A percentile compares a stretch with the other conserved stretches of the same genome.
These are phyloP conservation scores for Phytophthora parvispora DNA, from an alignment of 352 stramenopile species.

Conservation along the genomic window DNA sequence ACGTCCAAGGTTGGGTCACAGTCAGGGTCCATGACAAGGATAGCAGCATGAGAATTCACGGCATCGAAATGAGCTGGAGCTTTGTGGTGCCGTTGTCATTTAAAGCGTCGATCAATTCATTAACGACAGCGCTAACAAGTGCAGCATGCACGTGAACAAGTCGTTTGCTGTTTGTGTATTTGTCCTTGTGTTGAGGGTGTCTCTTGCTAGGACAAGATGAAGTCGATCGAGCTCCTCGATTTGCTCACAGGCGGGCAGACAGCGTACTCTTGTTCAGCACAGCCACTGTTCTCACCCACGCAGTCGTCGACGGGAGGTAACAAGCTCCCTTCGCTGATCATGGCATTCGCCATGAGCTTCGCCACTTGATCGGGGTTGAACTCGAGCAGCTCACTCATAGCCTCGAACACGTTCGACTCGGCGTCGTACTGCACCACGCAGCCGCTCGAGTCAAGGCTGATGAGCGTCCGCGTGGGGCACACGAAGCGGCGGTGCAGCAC, in stretches of 20 bases:
- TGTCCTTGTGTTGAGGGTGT: neutral
- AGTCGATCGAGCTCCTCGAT: conserved; percentile 22
- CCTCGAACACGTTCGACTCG: conserved; percentile 47
- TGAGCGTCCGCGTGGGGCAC: conserved; percentile 41
- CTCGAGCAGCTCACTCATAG: conserved; percentile 31
- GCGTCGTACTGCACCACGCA: conserved; percentile 44
- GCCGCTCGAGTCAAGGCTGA: conserved; percentile 35
- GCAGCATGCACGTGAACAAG: no score
- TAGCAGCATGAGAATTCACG: no score
- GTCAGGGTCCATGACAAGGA: no score
- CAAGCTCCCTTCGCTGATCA: conserved; percentile 39
- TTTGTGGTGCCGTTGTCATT: no score
- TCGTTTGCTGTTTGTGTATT: no score
- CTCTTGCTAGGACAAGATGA: conserved; percentile 26
- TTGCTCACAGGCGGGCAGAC: neutral
- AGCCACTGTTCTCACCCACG: neutral
- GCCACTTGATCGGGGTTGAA: conserved; percentile 21
- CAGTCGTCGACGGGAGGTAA: conserved; percentile 20
- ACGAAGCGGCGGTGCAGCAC: conserved; percentile 29
- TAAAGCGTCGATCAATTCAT: no score
- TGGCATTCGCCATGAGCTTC: conserved; percentile 31
- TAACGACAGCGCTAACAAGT: no score
- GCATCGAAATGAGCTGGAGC: no score
- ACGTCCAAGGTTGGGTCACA: conserved; percentile 37
- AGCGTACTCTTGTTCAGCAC: neutral